Evolutionary conservation across 371 early-diverging fungal species (phyloP).

Genomic region (Circinella umbellata): DNA sequence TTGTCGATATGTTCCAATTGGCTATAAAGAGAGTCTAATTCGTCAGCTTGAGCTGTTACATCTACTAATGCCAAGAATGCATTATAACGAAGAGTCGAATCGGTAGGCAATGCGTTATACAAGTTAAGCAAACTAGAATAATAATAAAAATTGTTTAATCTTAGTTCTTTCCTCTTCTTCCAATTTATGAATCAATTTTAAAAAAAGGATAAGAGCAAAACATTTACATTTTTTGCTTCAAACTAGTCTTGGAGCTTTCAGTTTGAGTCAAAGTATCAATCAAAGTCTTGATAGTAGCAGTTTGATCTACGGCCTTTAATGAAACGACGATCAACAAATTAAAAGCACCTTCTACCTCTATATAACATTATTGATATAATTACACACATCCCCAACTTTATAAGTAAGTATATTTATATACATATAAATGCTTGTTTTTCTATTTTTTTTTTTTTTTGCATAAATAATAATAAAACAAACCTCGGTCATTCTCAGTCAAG

Average conservation of each 20-base stretch:
- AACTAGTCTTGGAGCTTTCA: conserved; percentile 52
- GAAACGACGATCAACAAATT: conserved; percentile 72
- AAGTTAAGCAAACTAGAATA: conserved; percentile 77
- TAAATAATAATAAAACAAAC: conserved; percentile 30
- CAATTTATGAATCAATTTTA: background rate
- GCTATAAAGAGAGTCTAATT: conserved; percentile 71
- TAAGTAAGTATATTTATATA: no score
- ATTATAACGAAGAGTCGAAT: conserved; percentile 68
- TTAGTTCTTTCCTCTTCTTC: background rate
- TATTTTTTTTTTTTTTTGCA: no score
- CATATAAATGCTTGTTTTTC: no score
- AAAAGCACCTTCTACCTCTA: conserved; percentile 77
- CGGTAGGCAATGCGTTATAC: conserved; percentile 74
- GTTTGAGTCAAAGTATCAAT: conserved; percentile 58
- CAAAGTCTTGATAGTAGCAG: conserved; percentile 54
- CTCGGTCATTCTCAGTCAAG: conserved; percentile 65
- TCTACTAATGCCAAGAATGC: conserved; percentile 80
- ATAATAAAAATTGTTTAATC: conserved; percentile 8
- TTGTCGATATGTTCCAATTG: conserved; percentile 68
- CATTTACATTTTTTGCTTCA: conserved; percentile 69
- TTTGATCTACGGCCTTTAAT: conserved; percentile 37
- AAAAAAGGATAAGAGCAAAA: no score
- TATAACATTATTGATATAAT: background rate
- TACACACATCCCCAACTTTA: no score
- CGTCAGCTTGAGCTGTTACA: conserved; percentile 73